These are phyloP conservation scores for Backusella morwellensis DNA, from an alignment of 192 early-diverging fungal genomes.

Conservation along the genomic window DNA sequence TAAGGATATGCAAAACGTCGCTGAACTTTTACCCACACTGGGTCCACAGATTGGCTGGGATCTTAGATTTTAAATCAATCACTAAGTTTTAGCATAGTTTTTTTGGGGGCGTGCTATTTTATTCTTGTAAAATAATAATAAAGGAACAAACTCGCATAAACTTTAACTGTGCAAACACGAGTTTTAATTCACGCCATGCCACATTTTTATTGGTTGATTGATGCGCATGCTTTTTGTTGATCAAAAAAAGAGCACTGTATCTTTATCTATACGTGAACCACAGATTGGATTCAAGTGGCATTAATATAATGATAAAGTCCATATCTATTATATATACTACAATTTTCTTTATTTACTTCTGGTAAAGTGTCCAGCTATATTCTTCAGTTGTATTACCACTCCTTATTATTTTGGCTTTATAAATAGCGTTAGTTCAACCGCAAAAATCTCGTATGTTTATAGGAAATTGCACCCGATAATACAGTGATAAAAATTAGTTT, in stretches of 20 bases:
- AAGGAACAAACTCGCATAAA: neutral
- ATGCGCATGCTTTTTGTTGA: too few species aligned
- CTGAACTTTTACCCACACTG: conserved; percentile 84
- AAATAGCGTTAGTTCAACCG: neutral
- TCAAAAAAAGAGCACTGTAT: too few species aligned
- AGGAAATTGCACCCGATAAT: neutral
- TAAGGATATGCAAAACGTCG: conserved; percentile 95
- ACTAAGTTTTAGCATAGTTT: neutral
- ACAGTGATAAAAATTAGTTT: neutral
- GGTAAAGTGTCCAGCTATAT: too few species aligned
- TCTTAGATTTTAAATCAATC: conserved; percentile 47
- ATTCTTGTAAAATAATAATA: neutral
- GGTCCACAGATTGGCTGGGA: conserved; percentile 95
- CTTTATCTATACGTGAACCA: too few species aligned
- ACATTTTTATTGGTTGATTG: too few species aligned
- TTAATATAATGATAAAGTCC: too few species aligned
- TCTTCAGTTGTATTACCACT: too few species aligned
- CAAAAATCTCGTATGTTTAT: neutral
- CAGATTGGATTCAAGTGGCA: too few species aligned
- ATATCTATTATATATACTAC: too few species aligned
- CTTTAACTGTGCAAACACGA: neutral
- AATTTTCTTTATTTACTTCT: too few species aligned
- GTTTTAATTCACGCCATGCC: too few species aligned
- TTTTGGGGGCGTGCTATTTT: neutral
- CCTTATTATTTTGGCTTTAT: too few species aligned